These are phyloP conservation scores for Mycogone perniciosa DNA, from an alignment of 2,329 filamentous ascomycete species.

Conservation along the genomic window DNA sequence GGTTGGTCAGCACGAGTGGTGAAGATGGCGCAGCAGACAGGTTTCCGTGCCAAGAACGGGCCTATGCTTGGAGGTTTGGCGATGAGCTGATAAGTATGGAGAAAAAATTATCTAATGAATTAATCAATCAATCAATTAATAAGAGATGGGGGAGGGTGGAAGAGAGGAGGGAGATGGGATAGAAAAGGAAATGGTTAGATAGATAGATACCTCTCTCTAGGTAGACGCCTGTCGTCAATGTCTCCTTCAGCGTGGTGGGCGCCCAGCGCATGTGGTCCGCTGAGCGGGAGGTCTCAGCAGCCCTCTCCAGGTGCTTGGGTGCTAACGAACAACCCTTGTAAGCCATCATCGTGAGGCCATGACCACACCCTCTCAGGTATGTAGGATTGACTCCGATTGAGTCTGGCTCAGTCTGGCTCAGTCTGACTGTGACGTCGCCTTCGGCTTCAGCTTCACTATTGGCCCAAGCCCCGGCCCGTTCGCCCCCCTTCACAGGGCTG, in stretches of 20 bases:
- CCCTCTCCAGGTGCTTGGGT: too few species aligned
- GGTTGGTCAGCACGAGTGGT: constrained; percentile 10
- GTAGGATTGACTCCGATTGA: too few species aligned
- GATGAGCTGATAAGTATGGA: neutral
- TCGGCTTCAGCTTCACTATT: neutral
- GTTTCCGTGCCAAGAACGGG: neutral
- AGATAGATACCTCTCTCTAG: neutral
- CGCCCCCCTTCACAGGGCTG: neutral
- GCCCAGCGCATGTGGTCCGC: too few species aligned
- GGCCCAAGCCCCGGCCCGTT: neutral
- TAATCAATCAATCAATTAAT: neutral
- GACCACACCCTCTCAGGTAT: too few species aligned
- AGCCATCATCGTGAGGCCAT: too few species aligned
- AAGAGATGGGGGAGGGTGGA: neutral
- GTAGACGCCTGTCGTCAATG: too few species aligned
- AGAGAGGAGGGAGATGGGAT: neutral
- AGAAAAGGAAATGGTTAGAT: neutral
- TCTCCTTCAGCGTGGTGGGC: too few species aligned
- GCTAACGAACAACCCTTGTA: too few species aligned
- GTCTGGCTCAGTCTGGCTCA: neutral
- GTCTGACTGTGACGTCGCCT: neutral
- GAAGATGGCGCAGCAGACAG: constrained; percentile 4
- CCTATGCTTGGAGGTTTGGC: too few species aligned
- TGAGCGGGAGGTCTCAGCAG: too few species aligned
- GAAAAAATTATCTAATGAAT: neutral